A percentile compares a stretch with the other conserved stretches of the same genome.
These are phyloP conservation scores for Malassezia japonica DNA, from an alignment of 1,284 basidiomycete genomes.

Conservation along the genomic window DNA sequence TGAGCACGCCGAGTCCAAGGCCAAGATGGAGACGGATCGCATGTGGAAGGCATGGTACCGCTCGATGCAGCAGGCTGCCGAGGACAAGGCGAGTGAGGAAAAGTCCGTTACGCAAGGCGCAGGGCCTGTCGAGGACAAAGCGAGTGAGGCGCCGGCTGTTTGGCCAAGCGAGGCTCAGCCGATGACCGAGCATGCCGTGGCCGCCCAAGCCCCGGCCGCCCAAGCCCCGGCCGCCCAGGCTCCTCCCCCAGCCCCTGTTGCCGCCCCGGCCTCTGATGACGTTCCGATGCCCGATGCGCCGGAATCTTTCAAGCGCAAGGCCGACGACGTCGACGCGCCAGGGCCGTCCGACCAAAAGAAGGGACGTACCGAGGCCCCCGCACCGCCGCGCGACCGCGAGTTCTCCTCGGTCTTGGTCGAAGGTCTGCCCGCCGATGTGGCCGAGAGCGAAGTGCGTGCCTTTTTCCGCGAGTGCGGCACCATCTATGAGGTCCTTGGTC, in stretches of 20 bases:
- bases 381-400: conserved; percentile 66
- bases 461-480: conserved; percentile 64
- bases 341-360: conserved; percentile 1
- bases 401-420: conserved; percentile 82
- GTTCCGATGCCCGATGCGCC: not conserved
- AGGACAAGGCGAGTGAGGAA: not conserved
- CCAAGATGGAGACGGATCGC: conserved; percentile 52
- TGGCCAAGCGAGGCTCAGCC: not conserved
- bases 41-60: conserved; percentile 50
- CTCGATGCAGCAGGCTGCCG: conserved; percentile 54
- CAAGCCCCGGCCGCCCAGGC: no score
- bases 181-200: not conserved
- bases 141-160: not conserved
- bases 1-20: conserved; percentile 54
- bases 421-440: conserved; percentile 57
- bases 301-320: conserved; percentile 26
- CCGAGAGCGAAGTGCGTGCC: conserved; percentile 59
- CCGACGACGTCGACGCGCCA: conserved; percentile 14
- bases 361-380: not conserved
- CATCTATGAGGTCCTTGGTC: conserved; percentile 34
- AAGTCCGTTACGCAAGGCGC: no score
- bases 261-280: no score
- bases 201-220: no score
- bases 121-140: no score
- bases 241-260: no score